These are phyloP conservation scores for Sugiyamaella castrensis DNA, from an alignment of 1,139 yeast species.

Conservation along the genomic window DNA sequence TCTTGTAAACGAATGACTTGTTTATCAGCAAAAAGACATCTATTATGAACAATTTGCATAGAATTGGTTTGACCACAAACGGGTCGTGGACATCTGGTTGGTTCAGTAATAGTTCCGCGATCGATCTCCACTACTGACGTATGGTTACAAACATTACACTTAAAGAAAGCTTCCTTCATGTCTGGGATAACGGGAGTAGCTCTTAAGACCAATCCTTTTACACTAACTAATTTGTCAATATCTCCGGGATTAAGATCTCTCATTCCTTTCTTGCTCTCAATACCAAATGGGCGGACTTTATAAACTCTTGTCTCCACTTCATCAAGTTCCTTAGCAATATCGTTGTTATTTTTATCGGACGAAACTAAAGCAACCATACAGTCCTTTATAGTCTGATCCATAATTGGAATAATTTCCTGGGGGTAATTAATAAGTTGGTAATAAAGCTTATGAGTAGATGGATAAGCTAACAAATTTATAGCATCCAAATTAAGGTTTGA, in stretches of 20 bases:
- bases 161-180: constrained; percentile 96
- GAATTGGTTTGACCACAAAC: constrained; percentile 83
- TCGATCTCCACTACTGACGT: constrained; percentile 90
- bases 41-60: constrained; percentile 86
- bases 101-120: constrained; percentile 91
- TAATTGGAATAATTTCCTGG: constrained; percentile 93
- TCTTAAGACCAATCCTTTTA: constrained; percentile 87
- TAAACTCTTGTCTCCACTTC: constrained; percentile 79
- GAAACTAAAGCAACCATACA: constrained; percentile 76
- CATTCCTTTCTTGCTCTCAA: constrained; percentile 70
- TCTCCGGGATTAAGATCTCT: constrained; percentile 94
- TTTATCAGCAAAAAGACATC: constrained; percentile 91
- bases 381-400: constrained; percentile 95
- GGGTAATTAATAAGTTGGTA: constrained; percentile 89
- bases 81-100: constrained; percentile 85
- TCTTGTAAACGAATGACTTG: constrained; percentile 93
- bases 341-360: constrained; percentile 46
- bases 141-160: constrained; percentile 93
- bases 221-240: constrained; percentile 86
- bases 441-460: constrained; percentile 73
- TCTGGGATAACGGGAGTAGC: constrained; percentile 93
- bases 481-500: constrained; percentile 85
- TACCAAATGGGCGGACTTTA: constrained; percentile 76
- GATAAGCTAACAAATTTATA: constrained; percentile 69
- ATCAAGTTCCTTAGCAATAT: constrained; percentile 45